A percentile compares a stretch with the other conserved stretches of the same genome.
Conservation (phyloP, 2,329 filamentous ascomycete species). For the Trichoderma citrinoviride region DNA sequence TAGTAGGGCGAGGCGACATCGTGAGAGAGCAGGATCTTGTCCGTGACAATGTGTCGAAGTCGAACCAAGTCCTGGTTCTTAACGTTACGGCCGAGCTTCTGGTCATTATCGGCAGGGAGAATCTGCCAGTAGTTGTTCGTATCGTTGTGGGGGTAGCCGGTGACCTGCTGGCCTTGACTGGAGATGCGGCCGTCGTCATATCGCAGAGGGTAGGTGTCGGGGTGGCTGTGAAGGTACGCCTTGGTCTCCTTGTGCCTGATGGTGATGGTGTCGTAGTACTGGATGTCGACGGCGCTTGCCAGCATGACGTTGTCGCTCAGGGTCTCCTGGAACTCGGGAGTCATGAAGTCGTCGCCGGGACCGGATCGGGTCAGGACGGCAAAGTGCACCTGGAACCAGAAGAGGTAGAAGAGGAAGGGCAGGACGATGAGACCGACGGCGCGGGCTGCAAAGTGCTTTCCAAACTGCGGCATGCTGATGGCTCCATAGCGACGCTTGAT, state of each 20-base stretch:
- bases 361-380: constrained; percentile 82
- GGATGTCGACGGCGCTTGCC: constrained; percentile 76
- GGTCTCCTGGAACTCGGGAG: constrained; percentile 95
- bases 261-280: constrained; percentile 86
- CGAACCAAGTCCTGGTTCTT: constrained; percentile 83
- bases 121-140: constrained; percentile 99
- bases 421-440: constrained; percentile 83
- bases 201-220: constrained; percentile 82
- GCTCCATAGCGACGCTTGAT: constrained; percentile 80
- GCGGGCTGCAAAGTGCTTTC: constrained; percentile 85
- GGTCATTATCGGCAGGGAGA: constrained; percentile 63
- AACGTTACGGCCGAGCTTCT: constrained; percentile 62
- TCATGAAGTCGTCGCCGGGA: constrained; percentile 98
- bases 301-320: constrained; percentile 93
- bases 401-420: constrained; percentile 96
- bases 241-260: constrained; percentile 97
- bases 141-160: constrained; percentile 95
- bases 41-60: constrained; percentile 80
- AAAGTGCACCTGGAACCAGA: constrained; percentile 99
- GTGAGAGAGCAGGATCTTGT: constrained; percentile 84
- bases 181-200: constrained; percentile 98
- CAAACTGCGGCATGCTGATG: constrained; percentile 75
- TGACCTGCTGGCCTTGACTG: constrained; percentile 96
- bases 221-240: constrained; percentile 90
- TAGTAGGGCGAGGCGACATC: constrained; percentile 96